These are phyloP conservation scores for Claviceps monticola DNA, from an alignment of 2,329 filamentous ascomycete species.

Conservation along the genomic window DNA sequence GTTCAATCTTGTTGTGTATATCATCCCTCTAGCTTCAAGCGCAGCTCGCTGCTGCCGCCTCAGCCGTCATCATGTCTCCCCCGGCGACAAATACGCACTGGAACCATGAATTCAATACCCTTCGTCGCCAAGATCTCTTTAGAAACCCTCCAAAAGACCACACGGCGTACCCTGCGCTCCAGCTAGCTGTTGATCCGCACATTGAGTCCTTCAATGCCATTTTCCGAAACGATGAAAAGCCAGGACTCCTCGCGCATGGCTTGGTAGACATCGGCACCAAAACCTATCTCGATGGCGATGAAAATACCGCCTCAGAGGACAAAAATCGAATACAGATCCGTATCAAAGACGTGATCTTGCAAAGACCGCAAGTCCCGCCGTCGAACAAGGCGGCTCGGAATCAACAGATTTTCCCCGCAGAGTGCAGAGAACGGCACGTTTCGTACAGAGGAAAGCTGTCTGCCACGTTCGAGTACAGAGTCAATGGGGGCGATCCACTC, in stretches of 20 bases:
- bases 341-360: conserved; percentile 68
- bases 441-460: conserved; percentile 82
- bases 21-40: not conserved
- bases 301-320: conserved; percentile 39
- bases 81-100: conserved; percentile 54
- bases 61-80: conserved; percentile 33
- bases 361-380: conserved; percentile 65
- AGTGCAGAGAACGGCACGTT: conserved; percentile 86
- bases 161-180: conserved; percentile 75
- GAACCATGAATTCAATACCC: conserved; percentile 75
- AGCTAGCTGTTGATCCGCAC: conserved; percentile 78
- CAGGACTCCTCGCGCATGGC: conserved; percentile 51
- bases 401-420: conserved; percentile 77
- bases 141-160: conserved; percentile 75
- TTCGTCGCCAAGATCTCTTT: conserved; percentile 80
- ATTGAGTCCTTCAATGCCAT: conserved; percentile 92
- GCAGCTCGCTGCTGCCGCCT: conserved; percentile 2
- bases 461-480: conserved; percentile 67
- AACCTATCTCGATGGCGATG: conserved; percentile 71
- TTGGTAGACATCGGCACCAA: conserved; percentile 84
- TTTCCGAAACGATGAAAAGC: conserved; percentile 54
- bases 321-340: conserved; percentile 67
- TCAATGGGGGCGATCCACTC: conserved; percentile 76
- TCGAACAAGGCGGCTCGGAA: conserved; percentile 75
- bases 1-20: not conserved